phyloP scores from a whole-genome alignment of 192 early-diverging fungal genomes.

The Coemansia sp. region DNA sequence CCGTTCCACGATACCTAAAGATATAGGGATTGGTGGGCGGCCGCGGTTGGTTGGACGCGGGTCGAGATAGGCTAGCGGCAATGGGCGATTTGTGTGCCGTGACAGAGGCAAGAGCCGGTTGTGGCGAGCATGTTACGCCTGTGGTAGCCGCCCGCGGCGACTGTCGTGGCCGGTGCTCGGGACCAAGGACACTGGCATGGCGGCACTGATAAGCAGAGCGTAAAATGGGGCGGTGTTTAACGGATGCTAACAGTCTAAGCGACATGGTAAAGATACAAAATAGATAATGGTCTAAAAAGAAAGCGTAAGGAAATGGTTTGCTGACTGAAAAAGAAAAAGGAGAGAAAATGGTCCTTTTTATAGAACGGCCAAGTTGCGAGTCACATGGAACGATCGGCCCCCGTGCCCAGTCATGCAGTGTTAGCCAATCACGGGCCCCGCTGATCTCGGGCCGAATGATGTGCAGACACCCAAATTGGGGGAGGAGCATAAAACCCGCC shows the following conservation, averaged over 20 bases:
- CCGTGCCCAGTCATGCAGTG: no score
- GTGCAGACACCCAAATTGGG: no score
- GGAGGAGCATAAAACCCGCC: no score
- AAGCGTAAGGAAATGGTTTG: background rate
- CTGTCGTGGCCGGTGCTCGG: background rate
- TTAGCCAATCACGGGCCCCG: no score
- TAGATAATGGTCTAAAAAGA: background rate
- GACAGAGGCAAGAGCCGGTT: background rate
- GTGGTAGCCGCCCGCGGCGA: background rate
- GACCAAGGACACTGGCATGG: slow-evolving; percentile 19
- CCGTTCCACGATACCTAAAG: slow-evolving; percentile 10
- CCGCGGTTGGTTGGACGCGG: background rate
- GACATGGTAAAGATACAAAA: slow-evolving; percentile 5
- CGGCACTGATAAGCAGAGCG: background rate
- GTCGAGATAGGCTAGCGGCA: background rate
- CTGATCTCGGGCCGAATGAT: no score
- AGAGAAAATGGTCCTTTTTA: slow-evolving; percentile 1
- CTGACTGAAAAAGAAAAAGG: slow-evolving; percentile 4
- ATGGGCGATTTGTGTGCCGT: background rate
- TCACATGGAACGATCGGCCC: no score
- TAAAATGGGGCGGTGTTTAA: background rate
- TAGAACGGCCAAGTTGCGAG: no score
- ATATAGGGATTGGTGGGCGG: background rate
- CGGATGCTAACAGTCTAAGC: background rate
- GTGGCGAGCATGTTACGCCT: background rate